Evolutionary conservation across 805 yeast species (phyloP), one percentile per base, ranked within the genome.

Genomic region (Cyberlindnera japonica): DNA sequence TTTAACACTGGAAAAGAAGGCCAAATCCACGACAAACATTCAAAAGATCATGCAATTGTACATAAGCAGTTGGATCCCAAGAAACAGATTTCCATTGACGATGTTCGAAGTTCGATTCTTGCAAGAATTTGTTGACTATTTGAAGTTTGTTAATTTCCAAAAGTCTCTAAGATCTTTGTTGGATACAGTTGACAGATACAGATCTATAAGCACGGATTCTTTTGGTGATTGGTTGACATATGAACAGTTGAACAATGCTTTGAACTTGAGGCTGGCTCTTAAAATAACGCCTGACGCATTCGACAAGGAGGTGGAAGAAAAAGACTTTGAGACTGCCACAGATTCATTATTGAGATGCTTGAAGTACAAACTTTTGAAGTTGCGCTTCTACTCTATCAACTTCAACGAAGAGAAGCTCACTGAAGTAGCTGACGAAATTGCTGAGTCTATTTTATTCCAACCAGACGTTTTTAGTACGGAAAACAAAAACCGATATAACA

Each of bases 1-100:
- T 21, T 45, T 68, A 8, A 53, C 62, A 13, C 34, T 57, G 11
- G 72, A 67, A 43, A 54, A 60, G 49, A 59, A 52, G 20, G 46
- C 60, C 11, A 60, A 58, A 31, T 53, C 63, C 4, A 55, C 58
- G 11, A 18, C 38, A 3, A 65, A 67, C 36, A 44, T 68, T 11
- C 45, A 44, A 1, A 57, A 59, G 33, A 59, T 68, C 15, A 37
- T 63, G 1, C 48, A 53, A 10, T 44, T 53, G n/a, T 67, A 63
- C 38, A 41, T 55, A 9, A 49, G 45, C 8, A 57, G 59, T 33
- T 66, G 71, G 67, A 25, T 62, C 6, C 40, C 43, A 4, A 48
- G 44, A 20, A 50, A 46, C 38, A 53, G 38, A 33, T 35, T 18
- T 3, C 21, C 31, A 1, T 23, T 48, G 15, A 37, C 55, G 0